A percentile compares a stretch with the other conserved stretches of the same genome.
Conservation (phyloP, 768 basidiomycete genomes). For the Lactarius psammicola region DNA sequence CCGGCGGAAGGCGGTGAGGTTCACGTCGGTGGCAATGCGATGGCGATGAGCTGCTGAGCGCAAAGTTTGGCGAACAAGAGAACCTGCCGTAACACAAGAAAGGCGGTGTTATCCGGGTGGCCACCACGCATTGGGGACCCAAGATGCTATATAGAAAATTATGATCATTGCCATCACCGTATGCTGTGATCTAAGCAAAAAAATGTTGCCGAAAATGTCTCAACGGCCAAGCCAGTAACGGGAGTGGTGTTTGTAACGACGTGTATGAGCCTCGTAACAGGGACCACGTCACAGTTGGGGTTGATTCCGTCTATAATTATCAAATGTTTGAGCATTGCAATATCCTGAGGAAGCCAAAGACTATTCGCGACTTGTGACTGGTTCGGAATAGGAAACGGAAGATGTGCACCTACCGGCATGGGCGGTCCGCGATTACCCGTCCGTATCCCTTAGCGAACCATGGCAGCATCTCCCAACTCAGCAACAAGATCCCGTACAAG, state of each 20-base stretch:
- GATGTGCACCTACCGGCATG: neutral
- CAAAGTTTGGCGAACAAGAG: neutral
- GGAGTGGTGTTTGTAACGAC: too few species aligned
- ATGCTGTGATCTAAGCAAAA: too few species aligned
- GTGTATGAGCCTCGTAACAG: too few species aligned
- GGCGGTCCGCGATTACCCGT: conserved; percentile 5
- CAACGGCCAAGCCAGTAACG: too few species aligned
- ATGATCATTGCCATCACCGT: neutral
- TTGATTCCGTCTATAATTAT: too few species aligned
- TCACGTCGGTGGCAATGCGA: neutral
- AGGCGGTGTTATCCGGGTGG: too few species aligned
- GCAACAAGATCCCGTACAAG: conserved; percentile 18
- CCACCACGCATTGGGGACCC: neutral
- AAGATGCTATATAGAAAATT: neutral
- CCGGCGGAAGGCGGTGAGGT: neutral
- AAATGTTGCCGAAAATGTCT: too few species aligned
- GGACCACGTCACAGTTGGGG: too few species aligned
- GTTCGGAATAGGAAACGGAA: neutral
- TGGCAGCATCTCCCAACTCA: conserved; percentile 23
- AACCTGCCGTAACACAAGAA: neutral
- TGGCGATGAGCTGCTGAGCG: neutral
- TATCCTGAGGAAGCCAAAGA: too few species aligned
- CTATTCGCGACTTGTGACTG: too few species aligned
- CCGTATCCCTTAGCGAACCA: neutral
- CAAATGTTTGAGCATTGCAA: too few species aligned